These are phyloP conservation scores for Lichtheimia ornata DNA, from an alignment of 371 early-diverging fungal genomes.

Conservation along the genomic window DNA sequence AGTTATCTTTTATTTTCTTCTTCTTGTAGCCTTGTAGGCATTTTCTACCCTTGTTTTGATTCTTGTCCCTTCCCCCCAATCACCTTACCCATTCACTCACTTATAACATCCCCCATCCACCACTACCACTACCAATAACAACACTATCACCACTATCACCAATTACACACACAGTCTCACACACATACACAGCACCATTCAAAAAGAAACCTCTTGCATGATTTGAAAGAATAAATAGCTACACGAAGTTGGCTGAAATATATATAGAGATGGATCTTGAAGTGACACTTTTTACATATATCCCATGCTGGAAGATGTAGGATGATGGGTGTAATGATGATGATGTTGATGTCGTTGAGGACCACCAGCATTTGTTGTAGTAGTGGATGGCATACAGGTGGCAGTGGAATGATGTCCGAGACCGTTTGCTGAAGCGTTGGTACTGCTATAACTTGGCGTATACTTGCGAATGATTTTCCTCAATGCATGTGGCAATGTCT, in stretches of 20 bases:
- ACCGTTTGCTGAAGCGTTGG: conserved; percentile 17
- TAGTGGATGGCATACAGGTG: neutral
- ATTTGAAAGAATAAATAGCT: too few relatives aligned
- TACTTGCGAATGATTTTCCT: conserved; percentile 74
- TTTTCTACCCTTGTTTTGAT: neutral
- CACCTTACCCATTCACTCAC: neutral
- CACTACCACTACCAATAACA: neutral
- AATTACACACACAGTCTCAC: too few relatives aligned
- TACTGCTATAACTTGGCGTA: conserved; percentile 37
- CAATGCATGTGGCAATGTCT: conserved; percentile 64
- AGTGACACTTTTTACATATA: neutral
- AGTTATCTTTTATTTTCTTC: neutral
- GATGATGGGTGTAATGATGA: conserved; percentile 34
- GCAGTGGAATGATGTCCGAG: neutral
- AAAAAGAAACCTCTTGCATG: too few relatives aligned
- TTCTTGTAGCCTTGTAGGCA: neutral
- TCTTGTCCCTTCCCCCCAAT: neutral
- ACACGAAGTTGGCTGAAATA: too few relatives aligned
- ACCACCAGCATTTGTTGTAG: neutral
- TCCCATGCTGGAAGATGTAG: neutral
- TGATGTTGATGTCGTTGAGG: neutral
- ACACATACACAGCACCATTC: neutral
- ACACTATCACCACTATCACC: neutral
- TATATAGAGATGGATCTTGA: too few relatives aligned
- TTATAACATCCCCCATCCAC: neutral